These are phyloP conservation scores for Kondoa subrosea DNA, from an alignment of 768 basidiomycete genomes.

Conservation along the genomic window DNA sequence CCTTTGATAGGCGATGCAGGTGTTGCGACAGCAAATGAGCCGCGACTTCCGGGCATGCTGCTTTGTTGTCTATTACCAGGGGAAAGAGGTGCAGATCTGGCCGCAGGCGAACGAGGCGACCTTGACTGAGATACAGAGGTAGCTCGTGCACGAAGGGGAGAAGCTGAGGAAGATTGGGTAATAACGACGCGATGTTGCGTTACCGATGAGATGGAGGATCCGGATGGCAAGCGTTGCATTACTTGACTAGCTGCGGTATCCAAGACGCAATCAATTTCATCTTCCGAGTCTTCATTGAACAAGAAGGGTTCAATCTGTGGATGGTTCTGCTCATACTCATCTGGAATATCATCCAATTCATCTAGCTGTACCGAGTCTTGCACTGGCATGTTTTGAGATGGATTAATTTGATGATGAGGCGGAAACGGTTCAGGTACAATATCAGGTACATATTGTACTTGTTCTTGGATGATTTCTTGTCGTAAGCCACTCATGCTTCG, in stretches of 20 bases:
- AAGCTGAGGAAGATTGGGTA: not conserved
- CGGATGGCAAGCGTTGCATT: not conserved
- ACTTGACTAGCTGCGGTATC: slow-evolving; percentile 11
- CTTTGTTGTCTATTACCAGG: not conserved
- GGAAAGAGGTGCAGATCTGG: not conserved
- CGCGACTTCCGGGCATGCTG: not conserved
- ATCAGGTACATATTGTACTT: slow-evolving; percentile 10
- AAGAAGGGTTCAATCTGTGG: slow-evolving; percentile 4
- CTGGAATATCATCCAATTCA: slow-evolving; percentile 29
- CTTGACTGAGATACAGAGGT: not conserved
- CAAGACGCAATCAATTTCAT: slow-evolving; percentile 25
- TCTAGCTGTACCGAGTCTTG: slow-evolving; percentile 21
- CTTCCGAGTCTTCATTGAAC: slow-evolving; percentile 24
- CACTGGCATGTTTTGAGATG: not conserved
- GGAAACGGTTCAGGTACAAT: slow-evolving; percentile 2
- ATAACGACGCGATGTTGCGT: not conserved
- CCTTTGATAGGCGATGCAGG: not conserved
- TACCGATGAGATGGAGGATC: not conserved
- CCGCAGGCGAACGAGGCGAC: not conserved
- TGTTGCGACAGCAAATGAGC: not conserved
- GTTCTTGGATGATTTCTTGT: not conserved
- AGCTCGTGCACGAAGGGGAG: not conserved
- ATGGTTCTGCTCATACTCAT: slow-evolving; percentile 15
- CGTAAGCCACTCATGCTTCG: slow-evolving; percentile 9
- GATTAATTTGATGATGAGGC: not conserved